These are phyloP conservation scores for Lachnellula suecica DNA, from an alignment of 2,329 filamentous ascomycete species.

Conservation along the genomic window DNA sequence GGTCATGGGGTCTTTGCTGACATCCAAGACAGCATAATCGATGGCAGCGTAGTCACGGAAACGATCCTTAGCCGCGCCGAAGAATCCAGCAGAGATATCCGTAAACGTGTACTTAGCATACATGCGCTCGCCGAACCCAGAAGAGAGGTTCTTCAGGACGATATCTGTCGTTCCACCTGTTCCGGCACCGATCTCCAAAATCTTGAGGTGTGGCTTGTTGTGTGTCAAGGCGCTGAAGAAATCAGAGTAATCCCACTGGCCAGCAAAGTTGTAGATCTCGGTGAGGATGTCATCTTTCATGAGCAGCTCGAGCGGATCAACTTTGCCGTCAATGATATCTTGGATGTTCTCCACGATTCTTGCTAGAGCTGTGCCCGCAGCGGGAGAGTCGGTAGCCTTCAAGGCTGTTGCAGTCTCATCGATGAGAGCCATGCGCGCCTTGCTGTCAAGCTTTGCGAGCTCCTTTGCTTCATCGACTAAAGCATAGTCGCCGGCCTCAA, in stretches of 20 bases:
- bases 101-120: slow-evolving; percentile 21
- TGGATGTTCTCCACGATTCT: slow-evolving; percentile 22
- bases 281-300: slow-evolving; percentile 14
- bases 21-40: slow-evolving; percentile 35
- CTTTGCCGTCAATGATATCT: slow-evolving; percentile 10
- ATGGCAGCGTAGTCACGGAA: slow-evolving; percentile 23
- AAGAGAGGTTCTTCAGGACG: slow-evolving; percentile 12
- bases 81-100: slow-evolving; percentile 31
- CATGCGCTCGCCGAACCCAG: slow-evolving; percentile 10
- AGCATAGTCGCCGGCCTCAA: slow-evolving; percentile 2
- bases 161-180: slow-evolving; percentile 22
- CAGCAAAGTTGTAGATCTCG: slow-evolving; percentile 7
- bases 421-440: neutral
- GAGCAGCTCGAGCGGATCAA: slow-evolving; percentile 16
- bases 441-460: neutral
- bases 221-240: slow-evolving; percentile 11
- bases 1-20: slow-evolving; percentile 29
- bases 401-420: neutral
- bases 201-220: slow-evolving; percentile 14
- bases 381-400: slow-evolving; percentile 21
- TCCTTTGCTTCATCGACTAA: slow-evolving; percentile 1
- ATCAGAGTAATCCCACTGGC: slow-evolving; percentile 3
- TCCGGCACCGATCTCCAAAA: slow-evolving; percentile 23
- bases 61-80: slow-evolving; percentile 30
- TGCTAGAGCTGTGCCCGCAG: slow-evolving; percentile 23